These are phyloP conservation scores for Suhomyces kilbournensis DNA, from an alignment of 805 yeast genomes.

Conservation along the genomic window DNA sequence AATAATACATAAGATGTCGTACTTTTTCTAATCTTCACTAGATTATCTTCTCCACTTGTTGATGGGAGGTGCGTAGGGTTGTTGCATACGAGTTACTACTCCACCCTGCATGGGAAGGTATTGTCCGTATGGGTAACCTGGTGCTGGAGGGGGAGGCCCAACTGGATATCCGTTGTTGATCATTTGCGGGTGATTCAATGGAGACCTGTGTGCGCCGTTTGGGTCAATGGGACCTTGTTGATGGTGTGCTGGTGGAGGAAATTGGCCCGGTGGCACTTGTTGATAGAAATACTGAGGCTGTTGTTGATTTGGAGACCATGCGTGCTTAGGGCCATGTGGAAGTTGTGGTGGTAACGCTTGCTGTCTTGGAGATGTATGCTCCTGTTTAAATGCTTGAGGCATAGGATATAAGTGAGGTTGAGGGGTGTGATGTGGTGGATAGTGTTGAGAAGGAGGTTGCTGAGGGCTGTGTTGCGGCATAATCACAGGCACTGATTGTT, in stretches of 20 bases:
- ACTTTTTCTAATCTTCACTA: background rate
- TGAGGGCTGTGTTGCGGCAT: conserved; percentile 5
- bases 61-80: conserved; percentile 15
- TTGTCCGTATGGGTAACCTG: conserved; percentile 38
- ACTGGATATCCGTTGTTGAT: conserved; percentile 15
- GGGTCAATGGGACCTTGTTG: conserved; percentile 6
- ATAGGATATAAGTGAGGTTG: conserved; percentile 10
- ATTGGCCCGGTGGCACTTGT: conserved; percentile 13
- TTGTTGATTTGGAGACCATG: conserved; percentile 21
- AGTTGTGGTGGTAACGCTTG: conserved; percentile 18
- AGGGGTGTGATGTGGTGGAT: conserved; percentile 3
- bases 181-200: conserved; percentile 21
- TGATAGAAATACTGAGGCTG: conserved; percentile 21
- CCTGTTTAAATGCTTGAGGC: conserved; percentile 11
- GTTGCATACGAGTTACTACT: conserved; percentile 22
- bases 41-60: conserved; percentile 25
- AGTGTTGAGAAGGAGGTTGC: conserved; percentile 5
- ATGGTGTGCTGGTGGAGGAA: conserved; percentile 8
- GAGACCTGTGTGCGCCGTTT: conserved; percentile 17
- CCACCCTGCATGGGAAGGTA: conserved; percentile 35
- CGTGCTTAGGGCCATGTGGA: conserved; percentile 27
- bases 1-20: background rate
- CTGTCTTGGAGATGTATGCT: conserved; percentile 15
- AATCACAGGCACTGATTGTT: conserved; percentile 3
- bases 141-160: conserved; percentile 22